Evolutionary conservation across 2,329 filamentous ascomycete species (phyloP).

Genomic region (Metarhizium rileyi): DNA sequence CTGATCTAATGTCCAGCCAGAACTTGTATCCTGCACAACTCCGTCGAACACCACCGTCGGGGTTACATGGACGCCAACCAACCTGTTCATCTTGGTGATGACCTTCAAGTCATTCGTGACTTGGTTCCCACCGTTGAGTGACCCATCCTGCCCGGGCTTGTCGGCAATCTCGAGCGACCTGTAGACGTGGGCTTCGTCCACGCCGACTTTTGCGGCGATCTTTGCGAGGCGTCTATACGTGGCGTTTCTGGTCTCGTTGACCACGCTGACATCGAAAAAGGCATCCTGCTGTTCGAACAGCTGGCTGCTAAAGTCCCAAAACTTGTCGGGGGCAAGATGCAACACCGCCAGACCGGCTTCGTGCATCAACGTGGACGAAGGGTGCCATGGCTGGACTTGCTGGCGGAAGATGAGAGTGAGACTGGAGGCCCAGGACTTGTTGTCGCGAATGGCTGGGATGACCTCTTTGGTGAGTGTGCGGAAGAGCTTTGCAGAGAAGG

Average conservation of each 20-base stretch:
- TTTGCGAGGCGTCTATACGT: slow-evolving; percentile 74
- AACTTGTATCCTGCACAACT: slow-evolving; percentile 71
- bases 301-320: slow-evolving; percentile 67
- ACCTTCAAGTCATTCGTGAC: slow-evolving; percentile 82
- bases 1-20: slow-evolving; percentile 66
- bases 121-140: slow-evolving; percentile 67
- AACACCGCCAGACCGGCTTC: slow-evolving; percentile 80
- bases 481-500: slow-evolving; percentile 61
- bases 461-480: slow-evolving; percentile 61
- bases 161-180: slow-evolving; percentile 58
- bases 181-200: slow-evolving; percentile 63
- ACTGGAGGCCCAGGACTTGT: slow-evolving; percentile 43
- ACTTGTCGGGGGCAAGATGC: slow-evolving; percentile 56
- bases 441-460: slow-evolving; percentile 51
- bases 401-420: slow-evolving; percentile 78
- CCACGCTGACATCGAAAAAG: slow-evolving; percentile 79
- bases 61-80: slow-evolving; percentile 80
- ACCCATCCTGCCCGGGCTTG: slow-evolving; percentile 55
- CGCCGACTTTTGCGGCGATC: slow-evolving; percentile 57
- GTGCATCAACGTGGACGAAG: slow-evolving; percentile 68
- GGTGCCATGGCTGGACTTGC: slow-evolving; percentile 93
- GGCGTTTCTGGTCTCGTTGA: slow-evolving; percentile 72
- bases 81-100: slow-evolving; percentile 67
- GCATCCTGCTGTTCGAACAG: slow-evolving; percentile 58
- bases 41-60: slow-evolving; percentile 87